Base-by-base conservation (phyloP, 192 early-diverging fungal genomes). In the Kappamyces sp. region DNA sequence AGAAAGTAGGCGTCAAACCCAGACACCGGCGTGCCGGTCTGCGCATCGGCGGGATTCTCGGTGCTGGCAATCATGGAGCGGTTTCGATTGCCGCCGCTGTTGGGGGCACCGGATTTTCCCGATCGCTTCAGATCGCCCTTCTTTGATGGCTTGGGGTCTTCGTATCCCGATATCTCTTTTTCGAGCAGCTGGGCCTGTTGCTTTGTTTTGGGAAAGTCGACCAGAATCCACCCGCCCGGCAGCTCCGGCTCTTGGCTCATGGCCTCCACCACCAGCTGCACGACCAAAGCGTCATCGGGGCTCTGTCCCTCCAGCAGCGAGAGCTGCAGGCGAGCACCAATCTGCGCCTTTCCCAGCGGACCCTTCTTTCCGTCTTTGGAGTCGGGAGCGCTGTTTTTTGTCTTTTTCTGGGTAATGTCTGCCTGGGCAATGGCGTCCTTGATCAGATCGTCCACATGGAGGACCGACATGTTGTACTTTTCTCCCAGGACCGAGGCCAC, bases 71-170 rank as follows among this genome's bases (percentile, higher is more conserved):
- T 74, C 53, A 80, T 54, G 0, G 72, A 75, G n/a, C 54, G 59
- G 14, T 22, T 37, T 40, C 62, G 69, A 15, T 32, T n/a, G 14
- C 14, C 15, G n/a, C 3, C 11, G 43, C 29, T 11, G 9, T 34
- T 22, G n/a, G 59, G 64, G 6, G 22, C 61, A 32, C 63, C 64
- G 0, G 59, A 62, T 41, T 61, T 70, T 14, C 71, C 64, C 31
- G 66, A 62, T 32, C 81, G 53, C 52, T 83, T 83, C 1, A 79
- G 64, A 48, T 77, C 70, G 5, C 78, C 74, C 40, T 64, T 71
- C 60, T 82, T 83, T 11, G 77, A 64, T 11, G 78, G 78, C 50
- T 83, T 83, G 4, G 79, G 79, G 47, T 83, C 81, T 57, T 83
- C 81, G 58, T 83, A 82, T 2, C 80, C 81, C 29, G 79, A 70